Conservation (phyloP, 805 yeast genomes). For the Saccharomycopsis microspora region DNA sequence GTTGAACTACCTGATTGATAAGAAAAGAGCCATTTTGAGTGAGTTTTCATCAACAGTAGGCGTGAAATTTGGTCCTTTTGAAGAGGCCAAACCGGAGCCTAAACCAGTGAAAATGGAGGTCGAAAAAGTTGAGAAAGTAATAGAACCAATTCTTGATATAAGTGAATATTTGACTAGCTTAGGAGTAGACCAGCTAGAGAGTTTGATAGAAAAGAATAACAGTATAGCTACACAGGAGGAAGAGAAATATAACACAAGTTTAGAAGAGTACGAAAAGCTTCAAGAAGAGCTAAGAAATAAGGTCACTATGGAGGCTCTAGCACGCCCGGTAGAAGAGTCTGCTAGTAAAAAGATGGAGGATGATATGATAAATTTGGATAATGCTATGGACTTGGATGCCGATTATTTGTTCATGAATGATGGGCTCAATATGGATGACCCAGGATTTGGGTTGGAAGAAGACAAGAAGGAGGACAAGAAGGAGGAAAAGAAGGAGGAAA, state of each 20-base stretch:
- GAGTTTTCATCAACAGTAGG: not conserved
- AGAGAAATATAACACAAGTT: not conserved
- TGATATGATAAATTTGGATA: not conserved
- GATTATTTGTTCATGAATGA: slow-evolving; percentile 6
- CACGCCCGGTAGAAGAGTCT: not conserved
- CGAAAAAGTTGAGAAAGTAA: not conserved
- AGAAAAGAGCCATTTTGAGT: slow-evolving; percentile 4
- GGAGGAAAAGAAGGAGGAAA: not conserved
- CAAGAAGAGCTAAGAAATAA: not conserved
- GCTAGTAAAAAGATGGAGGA: not conserved
- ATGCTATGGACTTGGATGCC: not conserved
- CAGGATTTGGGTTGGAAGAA: not conserved
- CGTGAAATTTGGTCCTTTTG: not conserved
- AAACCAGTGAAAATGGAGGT: not conserved
- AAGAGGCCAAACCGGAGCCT: not conserved
- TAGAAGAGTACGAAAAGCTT: not conserved
- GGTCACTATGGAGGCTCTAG: not conserved
- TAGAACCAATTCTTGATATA: not conserved
- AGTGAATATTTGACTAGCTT: not conserved
- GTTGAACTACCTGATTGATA: slow-evolving; percentile 7
- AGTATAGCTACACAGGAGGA: not conserved
- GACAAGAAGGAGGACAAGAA: not conserved
- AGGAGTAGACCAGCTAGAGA: not conserved
- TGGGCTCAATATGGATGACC: slow-evolving; percentile 2
- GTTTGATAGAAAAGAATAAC: slow-evolving; percentile 2